phyloP scores from a whole-genome alignment of 805 yeast genomes.

The Wickerhamomyces bisporus region DNA sequence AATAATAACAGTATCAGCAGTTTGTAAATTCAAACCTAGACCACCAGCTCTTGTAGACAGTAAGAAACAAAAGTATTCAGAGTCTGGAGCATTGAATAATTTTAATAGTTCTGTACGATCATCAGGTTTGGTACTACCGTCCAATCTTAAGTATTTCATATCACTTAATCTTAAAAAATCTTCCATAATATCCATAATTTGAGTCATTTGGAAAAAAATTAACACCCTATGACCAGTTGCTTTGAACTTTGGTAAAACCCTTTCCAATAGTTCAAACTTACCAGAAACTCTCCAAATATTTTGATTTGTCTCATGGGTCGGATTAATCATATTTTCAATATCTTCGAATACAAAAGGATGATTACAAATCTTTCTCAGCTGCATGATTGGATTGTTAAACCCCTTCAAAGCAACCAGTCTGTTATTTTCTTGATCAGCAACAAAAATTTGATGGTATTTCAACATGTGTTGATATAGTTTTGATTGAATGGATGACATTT shows the following conservation, averaged over 20 bases:
- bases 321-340: conserved; percentile 66
- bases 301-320: conserved; percentile 56
- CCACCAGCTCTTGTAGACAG: conserved; percentile 89
- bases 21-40: conserved; percentile 77
- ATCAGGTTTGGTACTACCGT: conserved; percentile 81
- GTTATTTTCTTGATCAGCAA: conserved; percentile 59
- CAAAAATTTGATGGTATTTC: conserved; percentile 60
- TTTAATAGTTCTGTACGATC: conserved; percentile 75
- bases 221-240: conserved; percentile 73
- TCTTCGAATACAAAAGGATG: conserved; percentile 87
- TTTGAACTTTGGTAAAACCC: conserved; percentile 70
- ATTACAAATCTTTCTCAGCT: conserved; percentile 76
- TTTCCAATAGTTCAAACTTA: conserved; percentile 72
- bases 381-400: conserved; percentile 79
- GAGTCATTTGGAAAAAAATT: conserved; percentile 86
- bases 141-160: conserved; percentile 69
- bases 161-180: conserved; percentile 65
- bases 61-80: conserved; percentile 74
- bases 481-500: conserved; percentile 66
- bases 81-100: conserved; percentile 66
- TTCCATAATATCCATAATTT: conserved; percentile 87
- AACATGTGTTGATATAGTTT: conserved; percentile 74
- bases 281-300: conserved; percentile 74
- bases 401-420: conserved; percentile 60
- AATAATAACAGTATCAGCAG: conserved; percentile 82